A percentile compares a stretch with the other conserved stretches of the same genome.
Evolutionary conservation across 2,329 filamentous ascomycete genomes (phyloP).

Genomic region (Ophiognomonia clavigignenti-juglandacearum): DNA sequence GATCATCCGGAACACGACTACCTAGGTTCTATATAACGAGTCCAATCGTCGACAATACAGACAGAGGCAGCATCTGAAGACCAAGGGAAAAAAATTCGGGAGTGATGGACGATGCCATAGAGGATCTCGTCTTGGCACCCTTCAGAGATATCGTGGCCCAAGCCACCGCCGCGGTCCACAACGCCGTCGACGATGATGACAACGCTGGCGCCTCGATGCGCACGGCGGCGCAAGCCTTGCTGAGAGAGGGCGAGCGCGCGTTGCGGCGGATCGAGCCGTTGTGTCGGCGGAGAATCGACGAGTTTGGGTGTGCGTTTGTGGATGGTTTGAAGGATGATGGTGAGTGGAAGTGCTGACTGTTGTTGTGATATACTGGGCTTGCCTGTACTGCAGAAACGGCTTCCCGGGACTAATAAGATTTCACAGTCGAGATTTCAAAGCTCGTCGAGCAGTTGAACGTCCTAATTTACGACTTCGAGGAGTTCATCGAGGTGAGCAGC

Average conservation of each 20-base stretch:
- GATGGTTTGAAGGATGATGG: conserved; percentile 50
- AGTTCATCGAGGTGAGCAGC: conserved; percentile 42
- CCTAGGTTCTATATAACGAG: too few relatives aligned
- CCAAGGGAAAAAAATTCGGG: too few relatives aligned
- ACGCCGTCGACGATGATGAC: conserved; percentile 28
- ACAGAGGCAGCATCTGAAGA: too few relatives aligned
- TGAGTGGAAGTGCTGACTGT: conserved; percentile 31
- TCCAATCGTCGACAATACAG: too few relatives aligned
- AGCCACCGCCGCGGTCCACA: conserved; percentile 25
- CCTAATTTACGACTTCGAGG: conserved; percentile 53
- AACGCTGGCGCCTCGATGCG: conserved; percentile 35
- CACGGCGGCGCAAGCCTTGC: conserved; percentile 36
- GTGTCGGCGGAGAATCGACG: conserved; percentile 42
- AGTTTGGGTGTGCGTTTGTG: conserved; percentile 46
- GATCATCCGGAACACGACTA: too few relatives aligned
- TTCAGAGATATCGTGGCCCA: conserved; percentile 12
- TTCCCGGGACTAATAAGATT: neutral
- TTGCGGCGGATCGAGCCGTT: conserved; percentile 45
- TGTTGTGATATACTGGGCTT: neutral
- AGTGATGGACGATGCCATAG: conserved; percentile 3
- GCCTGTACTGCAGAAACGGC: neutral
- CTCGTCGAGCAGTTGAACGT: conserved; percentile 43
- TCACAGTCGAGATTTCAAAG: conserved; percentile 46
- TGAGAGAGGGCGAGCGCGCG: conserved; percentile 33
- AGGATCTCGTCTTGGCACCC: conserved; percentile 9